phyloP scores from a whole-genome alignment of 2,329 filamentous ascomycete species.

The Fusarium sp. region DNA sequence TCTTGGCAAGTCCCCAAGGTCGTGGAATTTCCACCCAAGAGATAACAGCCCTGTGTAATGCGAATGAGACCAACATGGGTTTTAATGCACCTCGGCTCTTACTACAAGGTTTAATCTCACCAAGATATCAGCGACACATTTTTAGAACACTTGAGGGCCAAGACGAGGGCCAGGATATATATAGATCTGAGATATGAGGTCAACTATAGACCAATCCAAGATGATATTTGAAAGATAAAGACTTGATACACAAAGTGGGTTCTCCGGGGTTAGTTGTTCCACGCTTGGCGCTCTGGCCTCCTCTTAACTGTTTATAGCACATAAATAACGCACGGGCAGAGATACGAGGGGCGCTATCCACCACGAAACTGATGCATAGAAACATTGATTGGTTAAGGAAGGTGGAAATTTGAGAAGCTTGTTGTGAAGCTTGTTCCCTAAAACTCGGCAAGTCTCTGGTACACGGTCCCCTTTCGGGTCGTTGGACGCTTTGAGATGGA shows the following conservation, averaged over 20 bases:
- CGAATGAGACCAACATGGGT: no score
- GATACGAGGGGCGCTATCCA: background rate
- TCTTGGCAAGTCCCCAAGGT: background rate
- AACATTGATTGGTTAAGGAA: background rate
- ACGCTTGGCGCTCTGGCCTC: background rate
- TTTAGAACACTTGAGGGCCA: background rate
- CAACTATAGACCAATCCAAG: background rate
- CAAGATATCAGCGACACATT: background rate
- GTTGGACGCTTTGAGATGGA: background rate
- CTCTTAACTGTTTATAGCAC: background rate
- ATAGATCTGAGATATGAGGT: background rate
- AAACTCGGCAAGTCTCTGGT: background rate
- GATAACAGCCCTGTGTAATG: background rate
- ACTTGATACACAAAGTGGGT: background rate
- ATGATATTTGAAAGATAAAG: background rate
- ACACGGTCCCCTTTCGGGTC: background rate
- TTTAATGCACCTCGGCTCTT: background rate
- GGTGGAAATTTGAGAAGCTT: background rate
- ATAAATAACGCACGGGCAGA: background rate
- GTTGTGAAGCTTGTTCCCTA: background rate
- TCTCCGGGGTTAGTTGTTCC: background rate
- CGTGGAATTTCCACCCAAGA: fast-evolving
- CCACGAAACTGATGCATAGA: background rate
- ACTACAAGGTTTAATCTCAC: background rate
- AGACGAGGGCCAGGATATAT: background rate